Conservation (phyloP, 768 basidiomycete genomes). For the Trametes cingulata region DNA sequence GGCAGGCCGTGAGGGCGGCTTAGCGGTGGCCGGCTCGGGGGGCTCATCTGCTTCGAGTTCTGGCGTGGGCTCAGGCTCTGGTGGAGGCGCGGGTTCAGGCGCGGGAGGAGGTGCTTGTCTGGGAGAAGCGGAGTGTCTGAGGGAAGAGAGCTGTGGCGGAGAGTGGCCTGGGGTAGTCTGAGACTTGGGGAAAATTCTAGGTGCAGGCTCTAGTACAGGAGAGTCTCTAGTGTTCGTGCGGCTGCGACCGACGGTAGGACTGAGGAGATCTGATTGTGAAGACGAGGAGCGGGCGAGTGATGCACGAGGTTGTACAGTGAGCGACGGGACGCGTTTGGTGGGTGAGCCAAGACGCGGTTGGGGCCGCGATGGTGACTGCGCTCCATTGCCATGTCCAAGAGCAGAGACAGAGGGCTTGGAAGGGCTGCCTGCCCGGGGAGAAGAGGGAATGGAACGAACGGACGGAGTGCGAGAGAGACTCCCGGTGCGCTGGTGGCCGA, state of each 20-base stretch:
- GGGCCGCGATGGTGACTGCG: slow-evolving; percentile 33
- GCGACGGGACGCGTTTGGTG: slow-evolving; percentile 52
- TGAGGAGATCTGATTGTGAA: slow-evolving; percentile 34
- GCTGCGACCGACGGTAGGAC: slow-evolving; percentile 31
- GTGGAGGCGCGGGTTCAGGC: background rate
- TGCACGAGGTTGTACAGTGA: slow-evolving; percentile 50
- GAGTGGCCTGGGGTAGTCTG: slow-evolving; percentile 21
- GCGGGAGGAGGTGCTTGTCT: background rate
- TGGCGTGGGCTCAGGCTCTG: slow-evolving; percentile 17
- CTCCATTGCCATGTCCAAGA: slow-evolving; percentile 23
- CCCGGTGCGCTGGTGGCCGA: slow-evolving; percentile 63
- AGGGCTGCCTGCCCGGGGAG: slow-evolving; percentile 70
- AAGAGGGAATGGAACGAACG: slow-evolving; percentile 31
- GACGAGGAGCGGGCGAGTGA: slow-evolving; percentile 50
- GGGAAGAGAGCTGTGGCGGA: slow-evolving; percentile 17
- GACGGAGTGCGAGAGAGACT: slow-evolving; percentile 35
- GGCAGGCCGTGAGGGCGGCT: slow-evolving; percentile 16
- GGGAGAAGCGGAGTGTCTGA: slow-evolving; percentile 16
- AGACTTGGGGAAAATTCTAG: slow-evolving; percentile 20
- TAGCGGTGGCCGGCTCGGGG: background rate
- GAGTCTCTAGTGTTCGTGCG: slow-evolving; percentile 30
- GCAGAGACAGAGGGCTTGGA: slow-evolving; percentile 42
- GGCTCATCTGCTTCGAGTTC: slow-evolving; percentile 3
- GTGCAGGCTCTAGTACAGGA: slow-evolving; percentile 28
- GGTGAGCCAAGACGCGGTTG: slow-evolving; percentile 46